Evolutionary conservation across 208 protist genomes (phyloP).

Genomic region (Trypanosoma avium): DNA sequence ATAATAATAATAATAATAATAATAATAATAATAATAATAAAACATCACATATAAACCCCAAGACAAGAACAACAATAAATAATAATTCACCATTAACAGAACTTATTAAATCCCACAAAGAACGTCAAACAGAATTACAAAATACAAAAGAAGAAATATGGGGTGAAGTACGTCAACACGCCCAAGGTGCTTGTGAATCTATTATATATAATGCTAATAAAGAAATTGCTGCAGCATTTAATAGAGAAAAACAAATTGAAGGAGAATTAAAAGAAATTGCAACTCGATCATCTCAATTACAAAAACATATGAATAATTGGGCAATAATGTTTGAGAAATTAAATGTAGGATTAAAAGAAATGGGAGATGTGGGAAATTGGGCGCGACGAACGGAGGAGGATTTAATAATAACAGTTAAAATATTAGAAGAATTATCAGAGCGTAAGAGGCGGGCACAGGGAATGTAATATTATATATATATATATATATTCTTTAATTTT

Average conservation of each 20-base stretch:
- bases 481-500: background rate
- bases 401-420: conserved; percentile 10
- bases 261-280: conserved; percentile 12
- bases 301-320: conserved; percentile 16
- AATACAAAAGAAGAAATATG: background rate
- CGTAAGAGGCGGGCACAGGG: conserved; percentile 13
- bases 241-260: conserved; percentile 23
- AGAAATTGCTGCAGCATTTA: background rate
- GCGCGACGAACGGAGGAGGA: conserved; percentile 19
- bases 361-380: conserved; percentile 29
- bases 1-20: background rate
- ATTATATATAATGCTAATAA: background rate
- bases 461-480: background rate
- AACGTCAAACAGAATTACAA: conserved; percentile 10
- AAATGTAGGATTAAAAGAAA: conserved; percentile 20
- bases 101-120: conserved; percentile 3
- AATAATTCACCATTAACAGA: background rate
- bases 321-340: conserved; percentile 17
- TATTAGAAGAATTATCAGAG: conserved; percentile 16
- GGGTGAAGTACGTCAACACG: conserved; percentile 1
- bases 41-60: background rate
- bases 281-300: conserved; percentile 9
- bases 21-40: conserved; percentile 3
- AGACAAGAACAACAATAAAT: background rate
- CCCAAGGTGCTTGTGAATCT: conserved; percentile 6